Evolutionary conservation across 2,329 filamentous ascomycete genomes (phyloP), one percentile per base, ranked within the genome.

Genomic region (Penicillium vulpinum): DNA sequence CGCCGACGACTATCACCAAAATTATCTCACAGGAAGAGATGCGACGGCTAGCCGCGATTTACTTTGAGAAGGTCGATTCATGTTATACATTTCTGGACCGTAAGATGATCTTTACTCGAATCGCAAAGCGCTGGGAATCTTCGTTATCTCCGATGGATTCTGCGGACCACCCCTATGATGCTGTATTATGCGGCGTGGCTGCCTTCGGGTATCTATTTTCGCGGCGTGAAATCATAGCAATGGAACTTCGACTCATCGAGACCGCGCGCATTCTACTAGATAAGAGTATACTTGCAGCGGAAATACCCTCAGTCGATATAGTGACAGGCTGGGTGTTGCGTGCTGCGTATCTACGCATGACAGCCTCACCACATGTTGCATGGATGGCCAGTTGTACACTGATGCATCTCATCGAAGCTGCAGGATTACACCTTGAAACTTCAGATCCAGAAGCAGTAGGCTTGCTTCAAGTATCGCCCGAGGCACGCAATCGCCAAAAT

Each of bases 341-440:
- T 6, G 77, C 79, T 0, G 72, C 81, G 0, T 85, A 85, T 56
- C 70, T 86, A 9, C 76, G 84, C 11, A 76, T 81, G 45, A 82
- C 82, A 0, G 80, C 78, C 2, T 77, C 80, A 2, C 82, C 82
- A 1, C 80, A 86, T 56, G 75, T 77, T 0, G 77, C 81, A 3
- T 75, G 73, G 83, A 81, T 85, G 71, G 81, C 83, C 0, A 84
- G 80, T 59, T 84, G 80, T 57, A 80, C 78, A 1, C 68, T 83
- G 21, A 83, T 86, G 81, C 84, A 86, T 61, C 75, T 85, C 48
- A 73, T 83, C 2, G 84, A 86, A 63, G 81, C 83, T 3, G 78
- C 80, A 13, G 71, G 70, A 13, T 63, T 75, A 3, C 72, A 75
- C 33, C 58, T 73, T 10, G 69, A 74, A 57, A 60, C 63, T 0